Base-by-base conservation (phyloP, 2,329 filamentous ascomycete genomes). In the Colletotrichum sp. region DNA sequence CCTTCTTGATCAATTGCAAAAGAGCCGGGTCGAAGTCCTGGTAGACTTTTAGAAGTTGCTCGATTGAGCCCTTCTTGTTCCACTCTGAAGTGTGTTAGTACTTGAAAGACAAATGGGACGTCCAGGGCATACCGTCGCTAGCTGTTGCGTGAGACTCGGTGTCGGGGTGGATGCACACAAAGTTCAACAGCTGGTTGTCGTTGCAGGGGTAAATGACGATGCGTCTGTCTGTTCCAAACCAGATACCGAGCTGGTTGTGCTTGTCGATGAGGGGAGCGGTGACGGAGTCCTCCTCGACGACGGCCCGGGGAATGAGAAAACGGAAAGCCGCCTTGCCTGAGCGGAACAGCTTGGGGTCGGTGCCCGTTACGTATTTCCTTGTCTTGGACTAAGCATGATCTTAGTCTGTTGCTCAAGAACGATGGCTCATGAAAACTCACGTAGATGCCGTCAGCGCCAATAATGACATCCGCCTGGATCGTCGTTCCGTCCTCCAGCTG, bases 281-380 rank as follows among this genome's bases (percentile, higher is more conserved):
- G 5, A 80, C 68, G 1, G 85, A 83, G 60, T 88, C 84, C 5
- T 79, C 78, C 5, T 81, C 78, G 5, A 80, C 81, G 2, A 75
- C 76, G 3, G 75, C 67, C 7, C 76, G 74, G 0, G 88, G 84
- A 0, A 92, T 84, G 36, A 91, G 78, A 80, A 91, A 92, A 9
- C 90, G 83, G 78, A 91, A 92, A 1, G 90, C 89, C 66, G 87
- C 90, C 79, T 90, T 90, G 12, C 90, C 90, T 2, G 86, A 87
- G 3, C 85, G 83, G 57, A 85, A 86, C 0, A 87, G 83, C 9
- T 82, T 82, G 34, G 79, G 64, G 0, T 71, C 68, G 5, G 79
- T 68, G 9, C 78, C 81, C 3, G 71, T 78, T 0, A 83, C 75
- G 1, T 75, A 76, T 75, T 78, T 57, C 77, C 84, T 13, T 63